A percentile compares a stretch with the other conserved stretches of the same genome.
These are phyloP conservation scores for Trichoderma sp. DNA, from an alignment of 2,329 filamentous ascomycete species.

Conservation along the genomic window DNA sequence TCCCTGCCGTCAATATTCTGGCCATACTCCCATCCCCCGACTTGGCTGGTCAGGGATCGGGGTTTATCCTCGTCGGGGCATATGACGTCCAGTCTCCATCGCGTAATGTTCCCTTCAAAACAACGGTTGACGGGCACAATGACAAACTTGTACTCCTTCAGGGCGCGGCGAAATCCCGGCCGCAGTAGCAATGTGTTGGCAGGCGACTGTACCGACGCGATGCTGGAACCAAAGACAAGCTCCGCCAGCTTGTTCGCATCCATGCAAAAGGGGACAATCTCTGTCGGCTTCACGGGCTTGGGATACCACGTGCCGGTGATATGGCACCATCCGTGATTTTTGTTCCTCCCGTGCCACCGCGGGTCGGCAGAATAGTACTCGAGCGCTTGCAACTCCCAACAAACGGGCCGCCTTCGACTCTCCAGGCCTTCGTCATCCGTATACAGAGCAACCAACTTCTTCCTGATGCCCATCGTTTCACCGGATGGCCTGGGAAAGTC, in stretches of 20 bases:
- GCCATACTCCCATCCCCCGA: not conserved
- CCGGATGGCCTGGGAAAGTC: not conserved
- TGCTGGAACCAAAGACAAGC: not conserved
- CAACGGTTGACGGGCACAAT: not conserved
- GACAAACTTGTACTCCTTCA: not conserved
- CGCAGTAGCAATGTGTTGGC: not conserved
- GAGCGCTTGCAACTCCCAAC: not conserved
- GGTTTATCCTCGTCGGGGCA: not conserved
- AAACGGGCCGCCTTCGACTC: not conserved
- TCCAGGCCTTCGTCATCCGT: too few species aligned
- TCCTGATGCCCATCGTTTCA: not conserved
- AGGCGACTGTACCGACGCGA: not conserved
- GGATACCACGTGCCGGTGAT: not conserved
- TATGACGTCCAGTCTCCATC: not conserved
- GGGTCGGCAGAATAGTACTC: not conserved
- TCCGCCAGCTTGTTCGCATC: not conserved
- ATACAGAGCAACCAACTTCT: not conserved
- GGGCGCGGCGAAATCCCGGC: not conserved
- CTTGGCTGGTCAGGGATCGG: not conserved
- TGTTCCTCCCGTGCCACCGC: not conserved
- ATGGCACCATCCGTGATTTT: not conserved
- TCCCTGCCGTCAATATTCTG: not conserved
- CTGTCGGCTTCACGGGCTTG: too few species aligned
- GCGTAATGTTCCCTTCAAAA: not conserved
- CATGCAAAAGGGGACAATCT: not conserved